A percentile compares a stretch with the other conserved stretches of the same genome.
Evolutionary conservation across 2,329 filamentous ascomycete genomes (phyloP).

Genomic region (Pyricularia grisea): DNA sequence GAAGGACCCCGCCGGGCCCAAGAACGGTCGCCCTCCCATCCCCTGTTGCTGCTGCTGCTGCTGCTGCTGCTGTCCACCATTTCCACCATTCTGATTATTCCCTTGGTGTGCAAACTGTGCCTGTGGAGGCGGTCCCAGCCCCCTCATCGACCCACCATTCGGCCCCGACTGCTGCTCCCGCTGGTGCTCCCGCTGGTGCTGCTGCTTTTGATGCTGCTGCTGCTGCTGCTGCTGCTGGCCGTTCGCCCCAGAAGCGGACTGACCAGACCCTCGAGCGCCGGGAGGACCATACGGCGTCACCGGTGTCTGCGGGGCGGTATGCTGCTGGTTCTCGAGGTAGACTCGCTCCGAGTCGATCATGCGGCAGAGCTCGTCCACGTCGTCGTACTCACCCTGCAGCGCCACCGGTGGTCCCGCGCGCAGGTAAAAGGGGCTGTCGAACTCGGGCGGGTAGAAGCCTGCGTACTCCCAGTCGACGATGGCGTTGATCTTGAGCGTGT

Average conservation of each 20-base stretch:
- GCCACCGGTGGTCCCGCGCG: conserved; percentile 16
- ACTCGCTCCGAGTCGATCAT: neutral
- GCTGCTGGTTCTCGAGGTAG: conserved; percentile 1
- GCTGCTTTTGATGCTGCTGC: too few species aligned
- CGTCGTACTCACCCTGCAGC: conserved; percentile 15
- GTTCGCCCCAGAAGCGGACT: neutral
- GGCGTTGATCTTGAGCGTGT: conserved; percentile 15
- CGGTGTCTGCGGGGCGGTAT: neutral
- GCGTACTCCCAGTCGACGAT: conserved; percentile 19
- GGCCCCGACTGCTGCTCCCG: neutral
- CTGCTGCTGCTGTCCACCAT: neutral
- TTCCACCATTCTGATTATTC: neutral
- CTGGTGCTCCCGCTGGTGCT: too few species aligned
- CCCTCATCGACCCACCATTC: neutral
- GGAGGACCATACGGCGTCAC: neutral
- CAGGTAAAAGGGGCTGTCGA: conserved; percentile 16
- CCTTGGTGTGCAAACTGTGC: neutral
- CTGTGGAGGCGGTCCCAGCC: neutral
- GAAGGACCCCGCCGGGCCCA: neutral
- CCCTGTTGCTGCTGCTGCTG: neutral
- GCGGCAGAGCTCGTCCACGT: conserved; percentile 7
- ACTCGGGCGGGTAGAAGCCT: conserved; percentile 17
- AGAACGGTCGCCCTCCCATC: neutral
- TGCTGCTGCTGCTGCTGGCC: neutral
- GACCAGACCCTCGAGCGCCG: neutral